Evolutionary conservation across 345 rosid species (phyloP).

Genomic region (Geranium rotundifolium): DNA sequence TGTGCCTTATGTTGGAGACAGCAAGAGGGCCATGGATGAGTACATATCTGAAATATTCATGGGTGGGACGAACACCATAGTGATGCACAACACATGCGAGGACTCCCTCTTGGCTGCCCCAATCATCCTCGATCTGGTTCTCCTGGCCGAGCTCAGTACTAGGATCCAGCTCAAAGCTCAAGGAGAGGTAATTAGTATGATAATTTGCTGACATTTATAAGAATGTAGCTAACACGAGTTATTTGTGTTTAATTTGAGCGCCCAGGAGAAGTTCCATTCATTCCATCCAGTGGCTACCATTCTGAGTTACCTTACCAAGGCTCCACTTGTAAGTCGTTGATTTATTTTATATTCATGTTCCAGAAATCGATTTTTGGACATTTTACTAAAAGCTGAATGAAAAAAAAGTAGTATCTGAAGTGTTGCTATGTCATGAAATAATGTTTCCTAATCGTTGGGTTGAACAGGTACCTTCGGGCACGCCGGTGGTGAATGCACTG

Average conservation of each 20-base stretch:
- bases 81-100: constrained; percentile 90
- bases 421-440: no score
- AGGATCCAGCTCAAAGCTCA: constrained; percentile 79
- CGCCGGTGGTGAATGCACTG: constrained; percentile 91
- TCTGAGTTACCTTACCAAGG: constrained; percentile 95
- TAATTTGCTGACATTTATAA: no score
- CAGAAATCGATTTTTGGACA: no score
- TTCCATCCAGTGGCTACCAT: constrained; percentile 98
- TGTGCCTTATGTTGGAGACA: constrained; percentile 89
- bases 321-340: constrained; percentile 70
- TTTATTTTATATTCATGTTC: no score
- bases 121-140: constrained; percentile 85
- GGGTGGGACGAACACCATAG: constrained; percentile 92
- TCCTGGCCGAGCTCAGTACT: constrained; percentile 87
- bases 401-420: no score
- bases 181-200: constrained; percentile 40
- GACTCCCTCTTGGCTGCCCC: constrained; percentile 98
- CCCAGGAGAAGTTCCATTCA: constrained; percentile 85
- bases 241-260: no score
- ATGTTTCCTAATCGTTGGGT: not conserved
- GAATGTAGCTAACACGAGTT: no score
- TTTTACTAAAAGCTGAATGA: no score
- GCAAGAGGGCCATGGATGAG: constrained; percentile 99
- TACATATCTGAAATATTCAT: constrained; percentile 95
- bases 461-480: constrained; percentile 78